Conservation (phyloP, 192 early-diverging fungal species). For the Coemansia sp. region DNA sequence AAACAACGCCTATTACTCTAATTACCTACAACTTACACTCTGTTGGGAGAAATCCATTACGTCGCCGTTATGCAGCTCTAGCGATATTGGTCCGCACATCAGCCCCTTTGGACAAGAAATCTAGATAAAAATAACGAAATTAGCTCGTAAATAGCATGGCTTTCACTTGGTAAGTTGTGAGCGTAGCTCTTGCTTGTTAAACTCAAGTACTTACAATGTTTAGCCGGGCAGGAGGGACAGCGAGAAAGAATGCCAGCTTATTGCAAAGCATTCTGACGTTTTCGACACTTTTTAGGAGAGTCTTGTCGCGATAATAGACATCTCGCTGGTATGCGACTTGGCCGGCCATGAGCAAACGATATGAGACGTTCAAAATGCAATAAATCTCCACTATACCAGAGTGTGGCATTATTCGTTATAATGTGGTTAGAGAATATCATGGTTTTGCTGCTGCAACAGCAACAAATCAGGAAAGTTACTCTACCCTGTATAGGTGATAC, state of each 20-base stretch:
- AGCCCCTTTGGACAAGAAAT: conserved; percentile 45
- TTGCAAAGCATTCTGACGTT: conserved; percentile 43
- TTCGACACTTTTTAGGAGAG: conserved; percentile 34
- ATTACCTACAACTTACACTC: conserved; percentile 19
- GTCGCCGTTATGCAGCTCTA: conserved; percentile 34
- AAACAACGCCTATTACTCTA: background rate
- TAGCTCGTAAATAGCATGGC: background rate
- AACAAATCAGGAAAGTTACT: background rate
- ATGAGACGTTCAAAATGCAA: conserved; percentile 21
- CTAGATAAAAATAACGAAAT: conserved; percentile 9
- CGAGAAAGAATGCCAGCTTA: conserved; percentile 30
- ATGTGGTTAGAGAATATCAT: background rate
- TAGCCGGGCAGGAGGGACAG: conserved; percentile 27
- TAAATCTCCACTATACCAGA: conserved; percentile 27
- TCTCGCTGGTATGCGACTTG: conserved; percentile 54
- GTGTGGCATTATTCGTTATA: too few species aligned
- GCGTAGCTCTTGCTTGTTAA: too few species aligned
- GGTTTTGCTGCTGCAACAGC: background rate
- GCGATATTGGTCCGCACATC: conserved; percentile 28
- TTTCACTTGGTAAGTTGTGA: background rate
- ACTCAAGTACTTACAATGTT: conserved; percentile 28
- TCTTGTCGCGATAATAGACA: conserved; percentile 39
- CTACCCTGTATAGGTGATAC: background rate
- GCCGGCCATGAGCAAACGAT: conserved; percentile 21
- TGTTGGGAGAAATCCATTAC: conserved; percentile 17